These are phyloP conservation scores for Schwanniomyces polymorphus DNA, from an alignment of 805 yeast species.

Conservation along the genomic window DNA sequence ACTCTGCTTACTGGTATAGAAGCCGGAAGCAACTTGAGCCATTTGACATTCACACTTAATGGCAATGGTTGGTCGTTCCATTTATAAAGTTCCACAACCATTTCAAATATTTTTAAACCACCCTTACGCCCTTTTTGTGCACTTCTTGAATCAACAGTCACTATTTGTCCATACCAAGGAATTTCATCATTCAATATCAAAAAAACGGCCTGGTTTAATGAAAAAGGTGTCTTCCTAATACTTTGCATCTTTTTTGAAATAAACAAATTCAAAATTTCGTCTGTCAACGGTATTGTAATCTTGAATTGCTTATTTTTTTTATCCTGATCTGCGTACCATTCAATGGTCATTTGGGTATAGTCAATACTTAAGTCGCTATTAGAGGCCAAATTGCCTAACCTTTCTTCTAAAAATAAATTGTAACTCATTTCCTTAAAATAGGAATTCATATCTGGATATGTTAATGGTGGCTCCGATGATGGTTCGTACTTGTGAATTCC, in stretches of 20 bases:
- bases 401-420: constrained; percentile 64
- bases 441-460: constrained; percentile 48
- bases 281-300: constrained; percentile 42
- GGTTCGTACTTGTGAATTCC: constrained; percentile 31
- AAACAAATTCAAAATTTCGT: constrained; percentile 49
- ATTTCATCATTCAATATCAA: constrained; percentile 51
- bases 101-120: constrained; percentile 30
- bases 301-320: constrained; percentile 41
- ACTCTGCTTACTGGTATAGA: constrained; percentile 64
- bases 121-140: constrained; percentile 19
- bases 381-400: constrained; percentile 33
- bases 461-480: constrained; percentile 40
- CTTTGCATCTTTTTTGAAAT: constrained; percentile 51
- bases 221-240: constrained; percentile 59
- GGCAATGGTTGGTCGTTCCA: constrained; percentile 62
- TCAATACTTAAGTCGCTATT: constrained; percentile 40
- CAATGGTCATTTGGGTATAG: constrained; percentile 46
- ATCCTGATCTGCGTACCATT: constrained; percentile 51
- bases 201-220: constrained; percentile 57
- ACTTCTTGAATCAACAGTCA: constrained; percentile 34
- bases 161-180: constrained; percentile 60
- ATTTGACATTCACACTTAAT: constrained; percentile 34
- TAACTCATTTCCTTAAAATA: constrained; percentile 62
- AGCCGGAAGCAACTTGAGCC: constrained; percentile 52
- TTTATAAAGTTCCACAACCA: constrained; percentile 51